Base-by-base conservation (phyloP, 2,329 filamentous ascomycete species). In the Fusarium guadeloupense region DNA sequence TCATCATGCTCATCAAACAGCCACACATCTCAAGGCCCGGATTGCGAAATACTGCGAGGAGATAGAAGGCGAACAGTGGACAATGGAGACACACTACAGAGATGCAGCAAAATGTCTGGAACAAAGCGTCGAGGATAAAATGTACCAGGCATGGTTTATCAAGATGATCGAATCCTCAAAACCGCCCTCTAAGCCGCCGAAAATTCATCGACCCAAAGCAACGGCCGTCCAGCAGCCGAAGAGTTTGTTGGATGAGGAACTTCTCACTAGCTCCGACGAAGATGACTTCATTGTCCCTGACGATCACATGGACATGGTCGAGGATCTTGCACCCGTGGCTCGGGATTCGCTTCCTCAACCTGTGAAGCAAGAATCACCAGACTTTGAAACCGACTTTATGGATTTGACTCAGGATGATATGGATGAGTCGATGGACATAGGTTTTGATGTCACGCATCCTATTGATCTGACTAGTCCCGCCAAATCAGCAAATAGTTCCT, bases 91-190 rank as follows among this genome's bases (percentile, higher is more conserved):
- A 1, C 80, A 87, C 13, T 70, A 95, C 13, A 75, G 79, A 21
- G 76, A 74, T 6, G 84, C 86, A 66, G 86, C 87, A 42, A 74
- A 76, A 10, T 82, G 77, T 30, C 76, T 96, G 49, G 87, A 94
- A 55, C 77, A 80, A 5, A 92, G 82, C 4, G 75, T 97, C 1
- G 82, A 85, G 30, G 83, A 89, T 49, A 83, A 84, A 42, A 78
- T 88, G 67, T 74, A 84, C 33, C 71, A 81, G 9, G 68, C 70
- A 8, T 89, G 84, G 84, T 70, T 78, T 4, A 76, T 83, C n/a
- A 62, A 72, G 7, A 64, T 83, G 20, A 74, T 87, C 5, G 73
- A 75, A 33, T 77, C 76, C 16, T 77, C 75, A 6, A 38, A 52
- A 13, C 75, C 75, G 40, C 80, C 81, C 1, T 72, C 77, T 4